phyloP scores from a whole-genome alignment of 2,329 filamentous ascomycete genomes.

The Fusarium aywerte region DNA sequence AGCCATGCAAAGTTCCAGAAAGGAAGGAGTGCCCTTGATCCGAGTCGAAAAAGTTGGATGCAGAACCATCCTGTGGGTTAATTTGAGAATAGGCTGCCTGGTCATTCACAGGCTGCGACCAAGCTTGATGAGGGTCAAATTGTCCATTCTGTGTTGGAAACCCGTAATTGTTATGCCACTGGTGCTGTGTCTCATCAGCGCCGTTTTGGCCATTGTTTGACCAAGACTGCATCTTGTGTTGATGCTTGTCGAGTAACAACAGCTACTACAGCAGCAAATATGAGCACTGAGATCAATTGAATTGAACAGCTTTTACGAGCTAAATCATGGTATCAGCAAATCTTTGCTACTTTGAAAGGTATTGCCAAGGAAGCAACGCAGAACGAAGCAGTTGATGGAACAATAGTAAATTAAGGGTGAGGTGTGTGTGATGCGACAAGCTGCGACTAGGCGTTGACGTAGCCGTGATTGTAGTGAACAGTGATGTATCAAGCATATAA shows the following conservation, averaged over 20 bases:
- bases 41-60: conserved; percentile 52
- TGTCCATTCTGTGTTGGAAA: conserved; percentile 51
- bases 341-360: conserved; percentile 39
- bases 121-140: conserved; percentile 54
- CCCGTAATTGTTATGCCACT: conserved; percentile 52
- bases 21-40: conserved; percentile 51
- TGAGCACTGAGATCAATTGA: conserved; percentile 40
- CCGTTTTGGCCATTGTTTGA: conserved; percentile 52
- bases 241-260: conserved; percentile 34
- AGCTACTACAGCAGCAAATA: conserved; percentile 40
- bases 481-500: conserved; percentile 22
- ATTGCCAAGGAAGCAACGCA: conserved; percentile 10
- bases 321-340: conserved; percentile 49
- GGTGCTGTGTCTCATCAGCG: conserved; percentile 49
- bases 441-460: conserved; percentile 37
- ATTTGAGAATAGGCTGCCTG: conserved; percentile 51
- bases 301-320: conserved; percentile 42
- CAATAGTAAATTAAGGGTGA: conserved; percentile 4
- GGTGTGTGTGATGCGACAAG: conserved; percentile 8
- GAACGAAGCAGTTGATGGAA: conserved; percentile 25
- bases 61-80: conserved; percentile 47
- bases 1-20: conserved; percentile 45
- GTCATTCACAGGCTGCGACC: conserved; percentile 52
- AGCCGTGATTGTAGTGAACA: conserved; percentile 27
- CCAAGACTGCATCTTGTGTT: conserved; percentile 56